Evolutionary conservation across 768 basidiomycete species (phyloP).

Genomic region (Amanita rimosa): DNA sequence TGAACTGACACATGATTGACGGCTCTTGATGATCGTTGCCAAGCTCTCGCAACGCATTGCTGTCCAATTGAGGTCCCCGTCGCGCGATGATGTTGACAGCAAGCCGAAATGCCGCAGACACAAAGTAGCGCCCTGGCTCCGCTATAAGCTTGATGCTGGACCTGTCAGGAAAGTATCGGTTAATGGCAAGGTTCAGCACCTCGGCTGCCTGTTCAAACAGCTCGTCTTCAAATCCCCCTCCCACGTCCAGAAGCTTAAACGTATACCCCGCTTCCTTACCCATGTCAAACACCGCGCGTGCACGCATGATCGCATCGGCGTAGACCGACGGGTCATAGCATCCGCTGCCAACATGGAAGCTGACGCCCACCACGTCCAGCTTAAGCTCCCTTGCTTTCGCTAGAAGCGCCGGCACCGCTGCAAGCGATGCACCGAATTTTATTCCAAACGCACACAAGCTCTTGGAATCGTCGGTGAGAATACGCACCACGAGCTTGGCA

Average conservation of each 20-base stretch:
- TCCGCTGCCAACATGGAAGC: constrained; percentile 97
- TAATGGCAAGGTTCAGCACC: constrained; percentile 60
- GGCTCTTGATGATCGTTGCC: constrained; percentile 22
- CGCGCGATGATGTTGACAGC: constrained; percentile 87
- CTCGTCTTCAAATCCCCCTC: constrained; percentile 90
- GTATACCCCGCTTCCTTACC: constrained; percentile 68
- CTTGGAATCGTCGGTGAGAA: constrained; percentile 97
- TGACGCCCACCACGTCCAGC: constrained; percentile 86
- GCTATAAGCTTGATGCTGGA: constrained; percentile 73
- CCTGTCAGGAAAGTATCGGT: constrained; percentile 68
- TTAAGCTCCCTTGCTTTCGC: constrained; percentile 65
- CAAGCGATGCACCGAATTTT: constrained; percentile 92
- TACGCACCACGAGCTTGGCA: constrained; percentile 86
- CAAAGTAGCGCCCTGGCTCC: constrained; percentile 93
- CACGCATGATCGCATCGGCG: constrained; percentile 78
- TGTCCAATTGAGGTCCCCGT: constrained; percentile 1
- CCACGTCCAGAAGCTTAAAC: constrained; percentile 84
- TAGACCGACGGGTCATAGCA: constrained; percentile 91
- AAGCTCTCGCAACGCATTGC: not conserved
- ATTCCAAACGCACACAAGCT: constrained; percentile 86
- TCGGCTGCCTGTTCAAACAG: constrained; percentile 74
- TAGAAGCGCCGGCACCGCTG: constrained; percentile 69
- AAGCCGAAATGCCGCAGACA: constrained; percentile 84
- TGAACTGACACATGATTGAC: constrained; percentile 78
- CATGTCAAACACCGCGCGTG: constrained; percentile 81